Conservation (phyloP, 208 protist genomes). For the Leishmania tropica region DNA sequence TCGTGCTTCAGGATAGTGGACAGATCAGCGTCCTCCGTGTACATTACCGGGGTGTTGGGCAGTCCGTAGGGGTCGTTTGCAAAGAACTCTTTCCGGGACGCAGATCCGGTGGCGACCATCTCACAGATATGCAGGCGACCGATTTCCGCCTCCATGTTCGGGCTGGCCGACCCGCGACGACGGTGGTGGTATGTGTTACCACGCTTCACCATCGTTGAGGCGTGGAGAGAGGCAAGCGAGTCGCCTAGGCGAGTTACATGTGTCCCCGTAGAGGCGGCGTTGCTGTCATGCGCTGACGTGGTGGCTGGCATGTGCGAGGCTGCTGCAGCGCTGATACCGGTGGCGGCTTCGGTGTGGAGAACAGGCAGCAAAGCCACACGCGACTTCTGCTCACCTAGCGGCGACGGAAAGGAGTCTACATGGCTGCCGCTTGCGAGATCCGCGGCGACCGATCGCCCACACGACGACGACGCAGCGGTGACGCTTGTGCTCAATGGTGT, state of each 20-base stretch:
- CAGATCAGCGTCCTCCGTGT: conserved; percentile 28
- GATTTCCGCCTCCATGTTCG: neutral
- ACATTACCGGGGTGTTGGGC: conserved; percentile 24
- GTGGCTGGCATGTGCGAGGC: neutral
- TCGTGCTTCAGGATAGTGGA: conserved; percentile 33
- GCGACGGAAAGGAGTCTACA: neutral
- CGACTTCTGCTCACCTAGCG: neutral
- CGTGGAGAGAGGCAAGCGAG: neutral
- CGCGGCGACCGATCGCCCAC: neutral
- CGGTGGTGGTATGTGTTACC: conserved; percentile 13
- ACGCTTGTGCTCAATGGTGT: neutral
- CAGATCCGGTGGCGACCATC: neutral
- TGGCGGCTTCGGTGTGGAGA: neutral
- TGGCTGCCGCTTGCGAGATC: neutral
- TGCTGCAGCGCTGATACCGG: neutral
- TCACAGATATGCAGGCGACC: neutral
- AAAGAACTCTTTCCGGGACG: conserved; percentile 10
- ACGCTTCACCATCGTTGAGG: neutral
- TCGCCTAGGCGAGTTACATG: neutral
- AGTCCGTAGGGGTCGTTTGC: conserved; percentile 23
- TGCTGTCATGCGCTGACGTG: neutral
- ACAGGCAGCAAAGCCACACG: neutral
- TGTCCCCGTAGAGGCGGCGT: neutral
- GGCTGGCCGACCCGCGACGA: neutral
- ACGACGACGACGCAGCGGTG: too few relatives aligned